Conservation (phyloP, 768 basidiomycete species). For the Pisolithus orientalis region DNA sequence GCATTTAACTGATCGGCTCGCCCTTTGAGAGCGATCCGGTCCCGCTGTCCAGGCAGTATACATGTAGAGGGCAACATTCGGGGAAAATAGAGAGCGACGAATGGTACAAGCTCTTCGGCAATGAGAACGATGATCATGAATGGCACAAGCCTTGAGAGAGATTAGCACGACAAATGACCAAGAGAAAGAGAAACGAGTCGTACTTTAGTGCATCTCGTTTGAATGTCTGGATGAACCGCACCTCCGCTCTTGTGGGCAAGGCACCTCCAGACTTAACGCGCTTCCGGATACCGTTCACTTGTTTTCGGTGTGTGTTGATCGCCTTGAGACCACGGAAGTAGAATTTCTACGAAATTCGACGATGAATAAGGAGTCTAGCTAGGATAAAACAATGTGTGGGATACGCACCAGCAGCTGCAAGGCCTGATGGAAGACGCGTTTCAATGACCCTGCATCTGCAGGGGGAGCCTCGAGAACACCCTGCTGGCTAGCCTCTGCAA, state of each 20-base stretch:
- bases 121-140: conserved; percentile 70
- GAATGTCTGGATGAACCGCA: conserved; percentile 61
- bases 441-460: conserved; percentile 49
- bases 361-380: background rate
- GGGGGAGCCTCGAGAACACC: conserved; percentile 68
- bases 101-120: conserved; percentile 76
- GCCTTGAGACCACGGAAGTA: conserved; percentile 73
- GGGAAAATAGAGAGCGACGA: conserved; percentile 82
- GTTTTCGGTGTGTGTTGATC: conserved; percentile 55
- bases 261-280: conserved; percentile 56
- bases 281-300: conserved; percentile 45
- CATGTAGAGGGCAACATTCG: conserved; percentile 83
- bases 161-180: conserved; percentile 5
- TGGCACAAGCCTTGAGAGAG: conserved; percentile 51
- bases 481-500: conserved; percentile 57
- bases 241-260: conserved; percentile 61
- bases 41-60: conserved; percentile 71
- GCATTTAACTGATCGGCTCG: conserved; percentile 40
- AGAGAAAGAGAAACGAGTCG: conserved; percentile 7
- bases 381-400: background rate
- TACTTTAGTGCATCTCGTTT: conserved; percentile 69
- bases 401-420: conserved; percentile 40
- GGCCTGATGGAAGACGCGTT: conserved; percentile 42
- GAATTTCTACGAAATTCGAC: conserved; percentile 55
- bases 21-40: conserved; percentile 54